Conservation (phyloP, 352 stramenopile genomes). For the Phytophthora palmivora region DNA sequence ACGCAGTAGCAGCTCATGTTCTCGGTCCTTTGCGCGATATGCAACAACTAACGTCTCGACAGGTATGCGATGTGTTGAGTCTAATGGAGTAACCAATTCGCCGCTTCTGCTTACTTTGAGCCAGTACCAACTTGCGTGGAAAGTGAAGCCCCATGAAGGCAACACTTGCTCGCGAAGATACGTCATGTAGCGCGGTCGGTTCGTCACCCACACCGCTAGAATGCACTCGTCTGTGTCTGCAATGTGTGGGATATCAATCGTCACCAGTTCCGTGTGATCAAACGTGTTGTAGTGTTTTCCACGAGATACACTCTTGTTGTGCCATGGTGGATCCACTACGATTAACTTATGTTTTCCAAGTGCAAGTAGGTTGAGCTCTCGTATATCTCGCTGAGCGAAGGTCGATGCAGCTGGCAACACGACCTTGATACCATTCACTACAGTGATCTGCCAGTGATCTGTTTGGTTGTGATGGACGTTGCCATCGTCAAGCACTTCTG, state of each 20-base stretch:
- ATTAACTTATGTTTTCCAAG: constrained; percentile 43
- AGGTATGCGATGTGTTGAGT: constrained; percentile 68
- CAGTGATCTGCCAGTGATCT: constrained; percentile 22
- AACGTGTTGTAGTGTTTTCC: constrained; percentile 67
- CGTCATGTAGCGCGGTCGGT: constrained; percentile 58
- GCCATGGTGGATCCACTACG: constrained; percentile 77
- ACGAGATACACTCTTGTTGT: constrained; percentile 79
- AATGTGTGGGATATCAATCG: constrained; percentile 44
- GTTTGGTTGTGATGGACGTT: constrained; percentile 29
- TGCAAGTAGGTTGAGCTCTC: constrained; percentile 27
- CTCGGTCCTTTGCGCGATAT: constrained; percentile 38
- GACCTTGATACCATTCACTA: constrained; percentile 7
- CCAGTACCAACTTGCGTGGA: constrained; percentile 77
- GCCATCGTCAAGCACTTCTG: constrained; percentile 16
- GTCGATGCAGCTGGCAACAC: constrained; percentile 33
- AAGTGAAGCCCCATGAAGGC: constrained; percentile 64
- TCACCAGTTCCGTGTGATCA: constrained; percentile 61
- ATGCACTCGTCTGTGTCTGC: constrained; percentile 53
- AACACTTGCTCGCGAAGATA: constrained; percentile 70
- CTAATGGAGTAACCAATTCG: constrained; percentile 65
- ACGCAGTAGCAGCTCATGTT: constrained; percentile 21
- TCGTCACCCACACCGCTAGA: constrained; percentile 81
- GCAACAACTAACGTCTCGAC: constrained; percentile 74
- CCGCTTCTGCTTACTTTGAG: constrained; percentile 68
- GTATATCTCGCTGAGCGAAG: constrained; percentile 40